A percentile compares a stretch with the other conserved stretches of the same genome.
Evolutionary conservation across 2,329 filamentous ascomycete species (phyloP).

Genomic region (Fusarium sp.): DNA sequence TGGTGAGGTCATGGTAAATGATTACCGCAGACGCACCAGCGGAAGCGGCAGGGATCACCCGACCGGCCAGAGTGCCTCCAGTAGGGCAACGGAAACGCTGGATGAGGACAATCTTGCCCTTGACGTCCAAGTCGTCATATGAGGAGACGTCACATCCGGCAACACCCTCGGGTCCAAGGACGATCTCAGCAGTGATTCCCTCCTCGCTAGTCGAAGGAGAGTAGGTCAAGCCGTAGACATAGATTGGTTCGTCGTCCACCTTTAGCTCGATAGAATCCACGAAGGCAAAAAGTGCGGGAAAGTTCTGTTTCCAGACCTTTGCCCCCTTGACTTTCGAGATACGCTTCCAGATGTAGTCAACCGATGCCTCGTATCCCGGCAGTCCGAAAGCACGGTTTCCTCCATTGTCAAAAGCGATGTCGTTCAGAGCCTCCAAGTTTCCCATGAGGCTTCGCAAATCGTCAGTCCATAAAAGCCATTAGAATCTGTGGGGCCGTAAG

Average conservation of each 20-base stretch:
- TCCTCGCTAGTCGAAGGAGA: conserved; percentile 31
- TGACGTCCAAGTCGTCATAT: conserved; percentile 36
- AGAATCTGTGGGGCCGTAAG: background rate
- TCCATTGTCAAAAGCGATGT: conserved; percentile 52
- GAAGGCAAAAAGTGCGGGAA: conserved; percentile 60
- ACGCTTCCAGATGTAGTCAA: conserved; percentile 61
- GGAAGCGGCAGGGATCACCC: conserved; percentile 34
- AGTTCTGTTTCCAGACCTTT: conserved; percentile 60
- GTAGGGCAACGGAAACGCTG: conserved; percentile 42
- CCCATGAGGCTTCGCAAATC: conserved; percentile 15
- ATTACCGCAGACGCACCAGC: conserved; percentile 37
- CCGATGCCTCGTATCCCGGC: conserved; percentile 61
- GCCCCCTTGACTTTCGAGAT: conserved; percentile 54
- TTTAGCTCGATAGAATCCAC: conserved; percentile 55
- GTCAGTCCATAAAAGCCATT: background rate
- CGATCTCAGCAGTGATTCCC: conserved; percentile 38
- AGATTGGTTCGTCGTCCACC: conserved; percentile 30
- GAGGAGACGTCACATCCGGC: conserved; percentile 37
- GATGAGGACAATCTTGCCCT: conserved; percentile 43
- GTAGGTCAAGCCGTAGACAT: conserved; percentile 37
- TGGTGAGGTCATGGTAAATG: conserved; percentile 35
- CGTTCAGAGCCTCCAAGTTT: conserved; percentile 30
- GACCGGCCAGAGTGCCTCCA: conserved; percentile 37
- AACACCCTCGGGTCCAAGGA: conserved; percentile 34
- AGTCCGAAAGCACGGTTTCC: conserved; percentile 66